A percentile compares a stretch with the other conserved stretches of the same genome.
These are phyloP conservation scores for Porcisia deanei DNA, from an alignment of 208 protist species.

Conservation along the genomic window DNA sequence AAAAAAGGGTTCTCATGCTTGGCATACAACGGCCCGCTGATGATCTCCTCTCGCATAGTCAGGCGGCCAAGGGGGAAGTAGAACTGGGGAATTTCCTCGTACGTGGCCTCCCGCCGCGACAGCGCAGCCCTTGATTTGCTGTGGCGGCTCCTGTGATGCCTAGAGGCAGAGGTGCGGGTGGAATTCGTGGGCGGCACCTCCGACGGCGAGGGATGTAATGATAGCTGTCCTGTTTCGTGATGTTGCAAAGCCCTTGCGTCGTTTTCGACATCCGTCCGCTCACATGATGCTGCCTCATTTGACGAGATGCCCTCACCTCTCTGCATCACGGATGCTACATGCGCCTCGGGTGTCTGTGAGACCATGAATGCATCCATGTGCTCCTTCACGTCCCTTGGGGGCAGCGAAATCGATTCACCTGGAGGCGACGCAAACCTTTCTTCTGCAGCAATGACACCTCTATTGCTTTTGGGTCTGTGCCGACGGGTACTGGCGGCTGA, in stretches of 20 bases:
- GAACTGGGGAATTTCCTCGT: conserved; percentile 85
- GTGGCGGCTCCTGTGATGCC: conserved; percentile 14
- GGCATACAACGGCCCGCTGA: conserved; percentile 47
- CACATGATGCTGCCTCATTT: not conserved
- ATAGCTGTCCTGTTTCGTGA: conserved; percentile 9
- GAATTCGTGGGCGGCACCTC: conserved; percentile 15
- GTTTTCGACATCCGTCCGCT: conserved; percentile 2
- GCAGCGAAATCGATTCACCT: not conserved
- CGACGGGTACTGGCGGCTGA: conserved; percentile 11
- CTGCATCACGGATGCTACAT: not conserved
- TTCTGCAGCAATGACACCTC: not conserved
- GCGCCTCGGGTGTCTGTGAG: conserved; percentile 16
- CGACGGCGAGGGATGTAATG: conserved; percentile 7
- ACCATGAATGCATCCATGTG: not conserved
- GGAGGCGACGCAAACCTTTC: not conserved
- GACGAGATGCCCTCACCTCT: not conserved
- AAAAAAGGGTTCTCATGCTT: conserved; percentile 76
- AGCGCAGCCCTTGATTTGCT: conserved; percentile 6
- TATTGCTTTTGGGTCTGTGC: conserved; percentile 1
- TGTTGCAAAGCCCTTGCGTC: not conserved
- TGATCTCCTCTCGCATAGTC: conserved; percentile 36
- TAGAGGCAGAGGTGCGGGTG: not conserved
- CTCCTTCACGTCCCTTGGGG: not conserved
- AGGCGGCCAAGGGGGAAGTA: conserved; percentile 76
- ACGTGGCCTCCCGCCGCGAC: conserved; percentile 29